These are phyloP conservation scores for Populus hybrid DNA, from an alignment of 441 rosid species.

Conservation along the genomic window DNA sequence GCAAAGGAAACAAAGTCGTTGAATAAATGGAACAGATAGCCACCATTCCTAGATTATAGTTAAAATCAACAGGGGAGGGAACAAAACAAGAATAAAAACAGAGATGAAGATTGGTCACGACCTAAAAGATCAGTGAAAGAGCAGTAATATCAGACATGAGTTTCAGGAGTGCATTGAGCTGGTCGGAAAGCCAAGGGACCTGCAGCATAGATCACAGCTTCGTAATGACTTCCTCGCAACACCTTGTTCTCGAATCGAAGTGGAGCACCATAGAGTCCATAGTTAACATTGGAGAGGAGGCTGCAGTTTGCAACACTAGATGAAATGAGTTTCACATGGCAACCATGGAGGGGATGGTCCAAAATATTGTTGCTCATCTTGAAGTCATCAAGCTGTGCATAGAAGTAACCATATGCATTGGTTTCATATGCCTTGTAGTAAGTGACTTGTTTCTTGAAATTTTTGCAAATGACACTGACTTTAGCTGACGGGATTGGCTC, in stretches of 20 bases:
- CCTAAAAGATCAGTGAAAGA: background rate
- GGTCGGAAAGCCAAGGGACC: conserved; percentile 93
- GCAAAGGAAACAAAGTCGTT: background rate
- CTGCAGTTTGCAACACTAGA: conserved; percentile 65
- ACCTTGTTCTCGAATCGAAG: conserved; percentile 59
- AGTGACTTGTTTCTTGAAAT: conserved; percentile 48
- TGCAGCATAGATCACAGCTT: conserved; percentile 66
- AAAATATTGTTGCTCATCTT: conserved; percentile 38
- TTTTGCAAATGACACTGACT: conserved; percentile 75
- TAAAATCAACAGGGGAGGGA: conserved; percentile 15
- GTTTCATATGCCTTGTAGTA: conserved; percentile 66
- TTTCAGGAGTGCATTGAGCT: conserved; percentile 45
- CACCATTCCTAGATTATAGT: background rate
- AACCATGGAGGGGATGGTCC: conserved; percentile 85
- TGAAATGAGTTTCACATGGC: conserved; percentile 68
- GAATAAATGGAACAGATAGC: background rate
- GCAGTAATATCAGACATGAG: conserved; percentile 30
- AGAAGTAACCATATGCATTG: conserved; percentile 59
- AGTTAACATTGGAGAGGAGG: conserved; percentile 64
- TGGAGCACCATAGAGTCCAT: conserved; percentile 59
- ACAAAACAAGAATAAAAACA: conserved; percentile 15
- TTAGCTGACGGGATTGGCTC: conserved; percentile 65
- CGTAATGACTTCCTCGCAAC: conserved; percentile 35
- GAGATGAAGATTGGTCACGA: conserved; percentile 5
- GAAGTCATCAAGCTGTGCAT: conserved; percentile 59